Evolutionary conservation across 2,329 filamentous ascomycete species (phyloP).

Genomic region (Ophiocordyceps camponoti-leonardi): DNA sequence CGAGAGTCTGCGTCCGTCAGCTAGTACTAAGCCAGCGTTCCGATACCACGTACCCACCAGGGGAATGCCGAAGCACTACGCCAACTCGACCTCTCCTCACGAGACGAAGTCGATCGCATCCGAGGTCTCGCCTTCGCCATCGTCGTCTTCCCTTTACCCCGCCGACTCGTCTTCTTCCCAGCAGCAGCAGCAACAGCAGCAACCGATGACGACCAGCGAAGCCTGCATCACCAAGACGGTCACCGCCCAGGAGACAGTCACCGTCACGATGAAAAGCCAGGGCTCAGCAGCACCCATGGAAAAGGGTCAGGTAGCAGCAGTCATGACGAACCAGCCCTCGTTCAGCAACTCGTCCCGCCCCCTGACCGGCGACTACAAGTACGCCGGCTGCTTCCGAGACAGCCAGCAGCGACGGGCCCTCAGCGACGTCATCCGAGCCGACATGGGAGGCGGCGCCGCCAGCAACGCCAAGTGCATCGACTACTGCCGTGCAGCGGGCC

Average conservation of each 20-base stretch:
- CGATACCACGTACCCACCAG: not conserved
- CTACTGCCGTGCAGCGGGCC: slow-evolving; percentile 26
- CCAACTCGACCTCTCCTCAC: not conserved
- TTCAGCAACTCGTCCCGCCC: slow-evolving; percentile 4
- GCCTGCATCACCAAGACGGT: slow-evolving; percentile 11
- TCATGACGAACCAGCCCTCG: slow-evolving; percentile 2
- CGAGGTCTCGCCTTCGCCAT: not conserved
- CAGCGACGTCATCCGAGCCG: slow-evolving; percentile 19
- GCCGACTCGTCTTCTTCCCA: slow-evolving; percentile 2
- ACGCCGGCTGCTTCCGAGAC: slow-evolving; percentile 27
- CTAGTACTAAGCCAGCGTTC: not conserved
- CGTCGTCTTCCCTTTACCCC: not conserved
- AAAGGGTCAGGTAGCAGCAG: not conserved
- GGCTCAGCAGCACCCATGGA: not conserved
- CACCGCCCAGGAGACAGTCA: slow-evolving; percentile 28
- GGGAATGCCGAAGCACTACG: not conserved
- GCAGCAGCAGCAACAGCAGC: no score
- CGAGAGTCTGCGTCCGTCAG: not conserved
- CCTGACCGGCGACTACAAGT: slow-evolving; percentile 16
- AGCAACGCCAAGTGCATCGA: slow-evolving; percentile 27
- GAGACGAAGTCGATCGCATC: not conserved
- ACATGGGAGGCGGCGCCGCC: slow-evolving; percentile 21
- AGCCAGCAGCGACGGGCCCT: slow-evolving; percentile 18
- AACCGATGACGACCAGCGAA: not conserved
- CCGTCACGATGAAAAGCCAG: slow-evolving; percentile 11